Evolutionary conservation across 306 rosid genomes (phyloP).

Genomic region (Cicer yamashitae): DNA sequence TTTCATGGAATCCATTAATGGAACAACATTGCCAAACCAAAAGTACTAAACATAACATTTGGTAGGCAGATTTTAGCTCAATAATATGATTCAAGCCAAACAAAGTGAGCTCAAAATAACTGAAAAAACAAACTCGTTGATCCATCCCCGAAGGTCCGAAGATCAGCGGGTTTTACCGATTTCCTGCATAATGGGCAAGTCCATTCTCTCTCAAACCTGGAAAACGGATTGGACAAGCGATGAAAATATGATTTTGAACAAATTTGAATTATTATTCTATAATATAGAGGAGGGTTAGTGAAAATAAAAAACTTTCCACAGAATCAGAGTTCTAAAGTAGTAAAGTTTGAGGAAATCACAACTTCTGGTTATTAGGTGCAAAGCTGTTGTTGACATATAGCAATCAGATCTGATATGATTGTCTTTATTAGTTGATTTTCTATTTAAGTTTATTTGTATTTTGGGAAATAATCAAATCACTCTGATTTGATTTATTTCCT

Average conservation of each 20-base stretch:
- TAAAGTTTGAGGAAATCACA: conserved; percentile 4
- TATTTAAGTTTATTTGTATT: no score
- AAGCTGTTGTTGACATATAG: no score
- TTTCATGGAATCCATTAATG: conserved; percentile 35
- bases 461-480: no score
- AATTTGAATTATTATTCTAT: conserved; percentile 5
- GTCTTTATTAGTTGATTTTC: no score
- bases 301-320: conserved; percentile 5
- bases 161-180: conserved; percentile 71
- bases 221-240: conserved; percentile 34
- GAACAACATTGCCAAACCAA: conserved; percentile 31
- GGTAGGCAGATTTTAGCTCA: conserved; percentile 42
- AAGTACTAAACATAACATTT: conserved; percentile 30
- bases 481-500: no score
- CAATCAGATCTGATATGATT: no score
- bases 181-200: conserved; percentile 95
- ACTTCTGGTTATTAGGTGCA: conserved; percentile 22
- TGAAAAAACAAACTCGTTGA: conserved; percentile 84
- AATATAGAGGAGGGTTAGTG: neutral
- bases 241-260: conserved; percentile 19
- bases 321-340: conserved; percentile 30
- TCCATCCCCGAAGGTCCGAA: conserved; percentile 84
- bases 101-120: conserved; percentile 54
- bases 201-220: conserved; percentile 95
- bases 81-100: conserved; percentile 30